Percentiles rank a stretch among this genome's conserved stretches.
These are phyloP conservation scores for Tuber umbilicatum DNA, from an alignment of 495 filamentous ascomycete species.

Conservation along the genomic window DNA sequence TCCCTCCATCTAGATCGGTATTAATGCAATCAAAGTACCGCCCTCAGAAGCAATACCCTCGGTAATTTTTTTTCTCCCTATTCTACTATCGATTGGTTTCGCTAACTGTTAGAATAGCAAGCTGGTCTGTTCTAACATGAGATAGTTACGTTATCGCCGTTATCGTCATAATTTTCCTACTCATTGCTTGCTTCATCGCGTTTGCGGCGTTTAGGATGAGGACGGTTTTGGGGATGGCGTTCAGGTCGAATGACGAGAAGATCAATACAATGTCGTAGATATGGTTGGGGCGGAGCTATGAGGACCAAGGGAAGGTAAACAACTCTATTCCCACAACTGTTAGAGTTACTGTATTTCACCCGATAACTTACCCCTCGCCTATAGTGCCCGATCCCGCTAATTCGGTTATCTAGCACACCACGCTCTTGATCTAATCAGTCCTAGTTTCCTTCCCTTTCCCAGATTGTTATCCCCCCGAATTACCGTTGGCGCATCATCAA, in stretches of 20 bases:
- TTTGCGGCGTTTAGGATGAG: constrained; percentile 28
- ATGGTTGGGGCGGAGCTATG: neutral
- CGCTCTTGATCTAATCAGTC: neutral
- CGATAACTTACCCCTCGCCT: neutral
- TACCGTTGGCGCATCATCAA: neutral
- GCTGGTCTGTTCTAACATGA: neutral
- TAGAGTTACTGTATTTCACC: neutral
- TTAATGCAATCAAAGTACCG: constrained; percentile 1
- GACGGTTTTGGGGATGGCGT: constrained; percentile 18
- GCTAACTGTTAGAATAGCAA: neutral
- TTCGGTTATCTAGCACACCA: neutral
- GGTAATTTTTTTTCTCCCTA: neutral
- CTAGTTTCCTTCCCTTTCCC: neutral
- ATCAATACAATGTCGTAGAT: constrained; percentile 14
- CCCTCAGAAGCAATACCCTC: neutral
- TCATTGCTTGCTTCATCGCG: constrained; percentile 27
- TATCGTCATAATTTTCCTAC: constrained; percentile 31
- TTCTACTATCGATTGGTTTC: neutral
- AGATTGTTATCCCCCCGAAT: neutral
- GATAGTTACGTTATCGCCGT: constrained; percentile 33
- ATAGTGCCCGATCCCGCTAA: neutral
- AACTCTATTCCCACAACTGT: neutral
- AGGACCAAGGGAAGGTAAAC: neutral
- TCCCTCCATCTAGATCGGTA: neutral
- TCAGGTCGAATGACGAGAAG: constrained; percentile 26